A percentile compares a stretch with the other conserved stretches of the same genome.
Evolutionary conservation across 257 asterid genomes (phyloP).

Genomic region (Salvia rosmarinus): DNA sequence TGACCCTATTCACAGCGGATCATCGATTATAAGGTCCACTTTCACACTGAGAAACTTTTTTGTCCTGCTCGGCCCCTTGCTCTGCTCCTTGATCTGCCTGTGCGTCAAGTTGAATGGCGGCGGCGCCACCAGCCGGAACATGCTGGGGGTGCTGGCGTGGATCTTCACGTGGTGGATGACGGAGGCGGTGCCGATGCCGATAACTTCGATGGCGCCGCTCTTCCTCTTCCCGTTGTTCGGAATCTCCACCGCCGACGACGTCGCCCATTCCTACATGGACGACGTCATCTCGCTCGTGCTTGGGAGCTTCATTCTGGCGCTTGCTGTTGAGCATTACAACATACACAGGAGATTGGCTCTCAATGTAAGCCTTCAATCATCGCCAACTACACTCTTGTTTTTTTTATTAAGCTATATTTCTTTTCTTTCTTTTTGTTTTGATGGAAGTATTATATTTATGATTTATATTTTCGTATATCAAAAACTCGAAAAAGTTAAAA

Average conservation of each 20-base stretch:
- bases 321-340: slow-evolving; percentile 94
- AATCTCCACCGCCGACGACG: slow-evolving; percentile 76
- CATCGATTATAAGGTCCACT: slow-evolving; percentile 41
- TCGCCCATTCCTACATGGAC: slow-evolving; percentile 79
- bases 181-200: slow-evolving; percentile 95
- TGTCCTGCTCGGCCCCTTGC: slow-evolving; percentile 68
- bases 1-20: slow-evolving; percentile 37
- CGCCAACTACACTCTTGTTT: background rate
- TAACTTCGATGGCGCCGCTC: slow-evolving; percentile 90
- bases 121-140: slow-evolving; percentile 52
- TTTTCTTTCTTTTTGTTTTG: background rate
- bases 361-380: slow-evolving; percentile 50
- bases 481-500: background rate
- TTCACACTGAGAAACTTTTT: slow-evolving; percentile 58
- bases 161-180: slow-evolving; percentile 90
- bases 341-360: slow-evolving; percentile 90
- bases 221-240: slow-evolving; percentile 92
- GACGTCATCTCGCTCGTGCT: slow-evolving; percentile 86
- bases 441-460: background rate
- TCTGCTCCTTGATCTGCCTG: slow-evolving; percentile 58
- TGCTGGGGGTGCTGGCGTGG: slow-evolving; percentile 88
- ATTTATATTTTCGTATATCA: too few relatives aligned
- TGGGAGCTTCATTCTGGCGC: slow-evolving; percentile 92
- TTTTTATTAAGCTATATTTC: background rate
- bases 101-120: slow-evolving; percentile 45